Evolutionary conservation across 768 basidiomycete species (phyloP), one percentile per base, ranked within the genome.

Genomic region (Mycena crocata): DNA sequence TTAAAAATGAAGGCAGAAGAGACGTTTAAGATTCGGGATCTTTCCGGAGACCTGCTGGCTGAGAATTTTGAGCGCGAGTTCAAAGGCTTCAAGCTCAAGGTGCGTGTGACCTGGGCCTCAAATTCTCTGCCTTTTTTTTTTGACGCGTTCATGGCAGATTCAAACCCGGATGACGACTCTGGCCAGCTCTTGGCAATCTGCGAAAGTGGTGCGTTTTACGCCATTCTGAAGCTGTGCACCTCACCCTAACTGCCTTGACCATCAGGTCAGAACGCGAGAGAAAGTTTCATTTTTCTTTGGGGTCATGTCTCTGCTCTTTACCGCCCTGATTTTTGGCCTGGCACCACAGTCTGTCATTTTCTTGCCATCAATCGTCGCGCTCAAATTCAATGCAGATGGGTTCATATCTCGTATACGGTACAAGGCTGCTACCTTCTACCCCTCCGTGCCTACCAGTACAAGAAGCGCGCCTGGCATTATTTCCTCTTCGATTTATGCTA

Each of bases 401-500:
- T 97, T 24, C 96, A 97, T 62, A 84, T 96, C 17, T 86, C 90
- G 7, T 98, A 98, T 77, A 95, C 95, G 1, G 73, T 90, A 0
- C 93, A 93, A 75, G 86, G 87, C 26, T 78, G 89, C 37, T 91
- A 90, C 75, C 90, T 97, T 55, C 86, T 98, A 8, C 95, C 96
- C 1, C 80, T 92, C 40, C 93, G 97, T 40, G 86, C 84, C 8
- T 98, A 92, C 79, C 86, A 79, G 26, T 99, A 98, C 86, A 98
- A 98, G 86, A 90, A 92, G 76, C 93, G 94, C 60, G 86, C 88
- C 8, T 99, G 93, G 90, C 96, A 98, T 77, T 70, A 97, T 79
- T 97, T 96, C 83, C 86, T 95, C 44, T 95, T 94, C 78, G 93
- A 94, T 78, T 81, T 96, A 28, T 98, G 96, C 79, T 98, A 98